Evolutionary conservation across 2,329 filamentous ascomycete species (phyloP).

Genomic region (Aotearoamyces nothofagi): DNA sequence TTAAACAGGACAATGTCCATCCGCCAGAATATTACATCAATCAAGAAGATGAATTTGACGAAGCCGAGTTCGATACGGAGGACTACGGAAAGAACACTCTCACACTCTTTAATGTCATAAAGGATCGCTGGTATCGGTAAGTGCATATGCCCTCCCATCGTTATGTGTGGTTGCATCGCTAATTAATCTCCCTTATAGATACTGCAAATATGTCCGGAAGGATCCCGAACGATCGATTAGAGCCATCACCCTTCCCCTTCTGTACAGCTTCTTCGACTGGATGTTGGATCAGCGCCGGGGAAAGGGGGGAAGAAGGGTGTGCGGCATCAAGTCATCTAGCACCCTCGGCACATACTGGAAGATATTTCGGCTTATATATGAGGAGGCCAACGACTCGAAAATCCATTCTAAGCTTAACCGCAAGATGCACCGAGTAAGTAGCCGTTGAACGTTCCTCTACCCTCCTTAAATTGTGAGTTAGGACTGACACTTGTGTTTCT

Average conservation of each 20-base stretch:
- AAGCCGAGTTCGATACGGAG: slow-evolving; percentile 1
- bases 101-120: background rate
- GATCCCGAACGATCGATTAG: slow-evolving; percentile 5
- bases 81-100: slow-evolving; percentile 1
- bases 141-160: too few species aligned
- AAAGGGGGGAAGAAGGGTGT: slow-evolving; percentile 5
- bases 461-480: too few species aligned
- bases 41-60: slow-evolving; percentile 7
- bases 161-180: too few species aligned
- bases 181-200: too few species aligned
- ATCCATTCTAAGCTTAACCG: slow-evolving; percentile 8
- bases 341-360: slow-evolving; percentile 6
- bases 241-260: slow-evolving; percentile 4
- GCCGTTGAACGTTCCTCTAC: too few species aligned
- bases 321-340: slow-evolving; percentile 4
- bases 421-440: slow-evolving; percentile 9
- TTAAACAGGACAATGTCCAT: slow-evolving; percentile 9
- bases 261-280: slow-evolving; percentile 6
- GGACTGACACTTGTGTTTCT: too few species aligned
- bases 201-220: slow-evolving; percentile 9
- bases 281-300: slow-evolving; percentile 6
- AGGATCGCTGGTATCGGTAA: slow-evolving; percentile 2
- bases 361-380: slow-evolving; percentile 3
- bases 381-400: slow-evolving; percentile 1
- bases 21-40: slow-evolving; percentile 8